Evolutionary conservation across 768 basidiomycete genomes (phyloP), one percentile per base, ranked within the genome.

Genomic region (Xerocomellus amylosporus): DNA sequence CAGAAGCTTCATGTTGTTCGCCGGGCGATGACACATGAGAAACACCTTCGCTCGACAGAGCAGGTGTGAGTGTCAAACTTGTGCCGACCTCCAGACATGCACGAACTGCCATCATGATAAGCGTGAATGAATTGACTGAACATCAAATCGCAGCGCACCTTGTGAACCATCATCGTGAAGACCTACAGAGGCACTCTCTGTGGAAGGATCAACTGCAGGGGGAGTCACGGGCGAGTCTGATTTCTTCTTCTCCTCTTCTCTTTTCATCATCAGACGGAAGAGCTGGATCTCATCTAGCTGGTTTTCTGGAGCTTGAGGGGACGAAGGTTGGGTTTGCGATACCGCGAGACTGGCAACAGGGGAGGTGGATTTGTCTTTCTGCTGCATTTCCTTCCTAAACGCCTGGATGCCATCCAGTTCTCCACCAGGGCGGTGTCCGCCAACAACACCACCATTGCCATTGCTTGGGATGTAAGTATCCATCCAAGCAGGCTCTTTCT

Each of bases 401-500:
- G 85, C 88, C 63, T 93, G 90, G 31, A 93, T 90, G 34, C 87
- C 83, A 67, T 93, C 90, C 24, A 90, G 73, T 64, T 88, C 87
- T 19, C 87, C 90, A 45, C 81, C 79, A 26, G 72, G 69, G 31
- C 73, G 74, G 55, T 80, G 80, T 8, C 81, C 81, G 17, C 88
- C 87, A 50, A 89, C 75, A 49, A 89, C 84, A 14, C 86, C 87
- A 44, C 75, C 73, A 31, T 72, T 74, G 17, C 82, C 68, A 22
- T 77, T 78, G 47, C 73, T 77, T 13, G 90, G 89, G 56, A 91
- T 79, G 66, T 90, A 91, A 19, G 88, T 84, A 59, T 92, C 91
- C 90, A 93, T 93, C 90, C 90, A 93, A 17, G 90, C 90, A 22
- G 90, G 91, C 65, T 93, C 91, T 63, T 88, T 90, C 74, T 93